These are phyloP conservation scores for Sugiyamaella qingdaonensis DNA, from an alignment of 805 yeast species.

Conservation along the genomic window DNA sequence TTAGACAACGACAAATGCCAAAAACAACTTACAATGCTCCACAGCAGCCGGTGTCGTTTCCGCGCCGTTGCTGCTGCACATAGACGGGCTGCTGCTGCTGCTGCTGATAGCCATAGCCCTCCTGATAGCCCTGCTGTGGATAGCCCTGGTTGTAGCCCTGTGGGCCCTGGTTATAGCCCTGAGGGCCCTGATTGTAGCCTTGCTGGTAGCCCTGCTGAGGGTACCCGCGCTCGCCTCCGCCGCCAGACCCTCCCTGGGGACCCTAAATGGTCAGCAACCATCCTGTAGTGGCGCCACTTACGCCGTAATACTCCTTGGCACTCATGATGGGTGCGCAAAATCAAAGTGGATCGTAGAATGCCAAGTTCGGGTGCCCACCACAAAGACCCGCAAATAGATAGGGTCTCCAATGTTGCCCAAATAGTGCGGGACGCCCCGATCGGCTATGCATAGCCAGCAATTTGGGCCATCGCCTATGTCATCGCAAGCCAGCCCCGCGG, in stretches of 20 bases:
- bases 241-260: not conserved
- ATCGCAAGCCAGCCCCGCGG: too few relatives aligned
- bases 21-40: constrained; percentile 20
- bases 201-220: not conserved
- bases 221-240: constrained; percentile 7
- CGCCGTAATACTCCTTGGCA: constrained; percentile 23
- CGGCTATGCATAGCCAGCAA: not conserved
- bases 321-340: constrained; percentile 12
- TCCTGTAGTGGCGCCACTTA: not conserved
- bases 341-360: not conserved
- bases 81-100: constrained; percentile 36
- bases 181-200: constrained; percentile 11
- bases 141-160: constrained; percentile 14
- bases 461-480: too few relatives aligned
- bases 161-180: constrained; percentile 11
- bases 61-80: constrained; percentile 31
- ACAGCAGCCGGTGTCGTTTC: constrained; percentile 24
- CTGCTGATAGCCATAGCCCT: constrained; percentile 9
- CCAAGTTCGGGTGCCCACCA: not conserved
- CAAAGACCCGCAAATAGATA: not conserved
- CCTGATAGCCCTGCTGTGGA: constrained; percentile 9
- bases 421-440: not conserved
- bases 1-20: constrained; percentile 3
- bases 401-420: not conserved
- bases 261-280: not conserved